phyloP scores from a whole-genome alignment of 2,329 filamentous ascomycete genomes.

The Fusarium sp. region DNA sequence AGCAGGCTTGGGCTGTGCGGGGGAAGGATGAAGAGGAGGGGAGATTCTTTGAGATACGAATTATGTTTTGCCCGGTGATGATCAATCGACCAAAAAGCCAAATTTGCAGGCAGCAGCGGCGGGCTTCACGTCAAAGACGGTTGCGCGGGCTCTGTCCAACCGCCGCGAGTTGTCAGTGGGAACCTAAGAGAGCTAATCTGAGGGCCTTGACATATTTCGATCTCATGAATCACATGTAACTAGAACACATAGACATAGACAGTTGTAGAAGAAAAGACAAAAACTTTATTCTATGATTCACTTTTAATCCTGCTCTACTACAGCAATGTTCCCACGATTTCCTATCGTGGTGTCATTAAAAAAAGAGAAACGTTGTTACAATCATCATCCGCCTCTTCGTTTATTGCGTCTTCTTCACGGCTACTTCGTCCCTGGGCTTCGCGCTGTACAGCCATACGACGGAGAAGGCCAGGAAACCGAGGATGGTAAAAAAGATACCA shows the following conservation, averaged over 20 bases:
- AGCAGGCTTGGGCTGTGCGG: slow-evolving; percentile 53
- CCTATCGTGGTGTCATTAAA: slow-evolving; percentile 12
- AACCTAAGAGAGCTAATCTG: slow-evolving; percentile 69
- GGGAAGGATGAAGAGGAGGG: neutral
- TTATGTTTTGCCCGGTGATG: slow-evolving; percentile 58
- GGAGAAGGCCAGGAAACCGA: slow-evolving; percentile 87
- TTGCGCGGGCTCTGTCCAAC: slow-evolving; percentile 16
- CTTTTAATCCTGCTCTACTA: slow-evolving; percentile 41
- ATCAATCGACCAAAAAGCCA: slow-evolving; percentile 67
- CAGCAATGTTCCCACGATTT: slow-evolving; percentile 22
- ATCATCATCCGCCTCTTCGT: slow-evolving; percentile 35
- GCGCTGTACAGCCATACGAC: slow-evolving; percentile 83
- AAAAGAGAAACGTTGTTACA: slow-evolving; percentile 32
- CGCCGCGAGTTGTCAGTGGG: slow-evolving; percentile 61
- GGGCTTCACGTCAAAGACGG: slow-evolving; percentile 21
- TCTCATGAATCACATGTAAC: slow-evolving; percentile 1
- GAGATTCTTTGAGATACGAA: slow-evolving; percentile 25
- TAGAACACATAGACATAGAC: neutral
- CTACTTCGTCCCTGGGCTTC: slow-evolving; percentile 54
- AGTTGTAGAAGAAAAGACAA: slow-evolving; percentile 28
- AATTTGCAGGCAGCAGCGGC: slow-evolving; percentile 65
- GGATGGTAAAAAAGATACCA: slow-evolving; percentile 85
- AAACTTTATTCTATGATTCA: slow-evolving; percentile 40
- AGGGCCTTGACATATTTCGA: slow-evolving; percentile 52
- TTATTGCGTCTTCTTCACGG: slow-evolving; percentile 62